phyloP scores from a whole-genome alignment of 768 basidiomycete species.

The Scleroderma bovista region DNA sequence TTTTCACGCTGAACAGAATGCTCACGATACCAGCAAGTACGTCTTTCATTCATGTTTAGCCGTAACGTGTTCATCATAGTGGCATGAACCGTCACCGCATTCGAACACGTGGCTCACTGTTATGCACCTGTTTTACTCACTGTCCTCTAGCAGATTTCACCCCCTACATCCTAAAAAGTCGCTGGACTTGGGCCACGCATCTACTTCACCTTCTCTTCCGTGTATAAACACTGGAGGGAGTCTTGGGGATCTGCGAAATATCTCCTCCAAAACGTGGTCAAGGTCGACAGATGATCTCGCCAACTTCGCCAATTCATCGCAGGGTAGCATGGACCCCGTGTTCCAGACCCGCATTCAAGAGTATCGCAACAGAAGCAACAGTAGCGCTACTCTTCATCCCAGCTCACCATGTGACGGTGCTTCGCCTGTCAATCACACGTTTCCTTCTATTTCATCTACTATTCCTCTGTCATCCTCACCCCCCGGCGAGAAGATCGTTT shows the following conservation, averaged over 20 bases:
- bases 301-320: constrained; percentile 38
- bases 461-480: constrained; percentile 23
- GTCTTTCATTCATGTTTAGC: constrained; percentile 17
- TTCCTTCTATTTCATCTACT: constrained; percentile 30
- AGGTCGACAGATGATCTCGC: constrained; percentile 75
- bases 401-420: constrained; percentile 24
- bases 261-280: constrained; percentile 74
- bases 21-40: constrained; percentile 48
- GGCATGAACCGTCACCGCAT: no score
- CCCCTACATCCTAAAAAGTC: constrained; percentile 42
- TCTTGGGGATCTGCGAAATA: constrained; percentile 61
- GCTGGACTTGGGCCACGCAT: constrained; percentile 34
- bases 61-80: background rate
- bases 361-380: constrained; percentile 59
- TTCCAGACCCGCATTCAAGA: constrained; percentile 59
- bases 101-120: no score
- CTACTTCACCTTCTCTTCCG: constrained; percentile 25
- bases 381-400: constrained; percentile 46
- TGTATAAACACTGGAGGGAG: constrained; percentile 29
- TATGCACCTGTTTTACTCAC: constrained; percentile 12
- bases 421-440: constrained; percentile 34
- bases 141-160: constrained; percentile 45
- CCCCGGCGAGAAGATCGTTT: constrained; percentile 9
- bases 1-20: constrained; percentile 42
- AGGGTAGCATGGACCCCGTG: constrained; percentile 37